Conservation (phyloP, 192 early-diverging fungal genomes). For the Chytriomyces confervae region DNA sequence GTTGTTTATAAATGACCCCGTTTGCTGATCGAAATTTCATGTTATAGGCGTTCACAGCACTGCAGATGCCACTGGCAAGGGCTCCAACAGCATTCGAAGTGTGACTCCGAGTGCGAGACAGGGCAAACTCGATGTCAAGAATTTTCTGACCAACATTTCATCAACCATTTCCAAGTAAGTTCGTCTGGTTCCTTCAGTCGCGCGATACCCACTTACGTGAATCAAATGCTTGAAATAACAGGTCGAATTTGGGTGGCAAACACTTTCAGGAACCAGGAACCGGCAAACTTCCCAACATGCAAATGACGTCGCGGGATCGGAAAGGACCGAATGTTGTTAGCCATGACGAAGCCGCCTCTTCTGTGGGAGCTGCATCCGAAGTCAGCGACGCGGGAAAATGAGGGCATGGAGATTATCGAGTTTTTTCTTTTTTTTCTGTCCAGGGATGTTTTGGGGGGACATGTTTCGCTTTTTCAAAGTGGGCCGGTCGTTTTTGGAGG, state of each 20-base stretch:
- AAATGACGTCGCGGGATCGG: not conserved
- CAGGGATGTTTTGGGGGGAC: no score
- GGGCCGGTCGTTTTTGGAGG: no score
- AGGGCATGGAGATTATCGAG: no score
- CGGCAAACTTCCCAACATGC: not conserved
- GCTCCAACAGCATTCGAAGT: not conserved
- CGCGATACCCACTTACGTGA: no score
- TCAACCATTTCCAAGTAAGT: not conserved
- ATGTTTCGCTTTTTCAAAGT: no score
- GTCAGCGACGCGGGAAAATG: no score
- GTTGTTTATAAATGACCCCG: no score
- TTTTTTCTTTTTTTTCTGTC: no score
- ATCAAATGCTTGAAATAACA: no score
- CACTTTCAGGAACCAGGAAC: not conserved
- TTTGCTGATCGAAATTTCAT: no score
- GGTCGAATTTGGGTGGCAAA: not conserved
- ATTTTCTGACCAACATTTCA: slow-evolving; percentile 22
- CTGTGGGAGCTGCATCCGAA: no score
- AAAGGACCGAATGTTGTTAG: not conserved
- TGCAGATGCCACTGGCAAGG: not conserved
- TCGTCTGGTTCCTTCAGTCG: no score
- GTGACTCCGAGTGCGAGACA: not conserved
- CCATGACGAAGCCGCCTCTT: not conserved
- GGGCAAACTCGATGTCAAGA: slow-evolving; percentile 27
- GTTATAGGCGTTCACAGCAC: slow-evolving; percentile 1